Base-by-base conservation (phyloP, 2,329 filamentous ascomycete genomes). In the Aspergillus latus region DNA sequence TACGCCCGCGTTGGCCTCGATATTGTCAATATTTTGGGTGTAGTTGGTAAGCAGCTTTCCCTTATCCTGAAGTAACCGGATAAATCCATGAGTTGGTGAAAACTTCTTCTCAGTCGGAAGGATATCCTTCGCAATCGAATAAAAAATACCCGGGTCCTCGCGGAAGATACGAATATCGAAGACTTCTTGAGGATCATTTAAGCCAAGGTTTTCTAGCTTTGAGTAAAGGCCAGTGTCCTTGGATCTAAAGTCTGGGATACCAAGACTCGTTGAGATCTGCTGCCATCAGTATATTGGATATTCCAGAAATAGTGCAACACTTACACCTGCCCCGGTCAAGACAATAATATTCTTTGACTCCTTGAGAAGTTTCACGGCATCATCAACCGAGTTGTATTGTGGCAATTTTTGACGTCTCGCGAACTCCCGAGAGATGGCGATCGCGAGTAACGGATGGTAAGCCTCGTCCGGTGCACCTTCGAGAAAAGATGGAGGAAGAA, bases 11-110 rank as follows among this genome's bases (percentile, higher is more conserved):
- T 89, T 87, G 59, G 87, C 84, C 73, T 99, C 93, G 50, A 97
- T 86, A 66, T 97, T 97, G 78, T 99, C 94, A 68, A 99, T 97
- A 73, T 99, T 99, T 72, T 99, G 94, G 0, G 94, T 96, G 78
- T 97, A 99, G 76, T 97, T 97, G 42, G 92, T 97, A 58, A 97
- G 83, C 5, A 99, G 83, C 73, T 96, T 96, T 62, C 84, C 86
- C 72, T 92, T 89, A 64, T 93, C 83, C 73, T 99, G 90, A 36
- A 99, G 83, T 65, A 97, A 82, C 34, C 87, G 85, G 68, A 99
- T 95, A 77, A 99, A 99, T 52, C 88, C 87, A 78, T 99, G 94
- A 0, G 94, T 97, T 0, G 93, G 92, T 1, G 93, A 92, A 78
- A 86, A 96, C 66, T 86, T 86, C 63, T 90, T 86, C 11, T 88